These are phyloP conservation scores for Apostasia shenzhenica DNA, from an alignment of 106 monocot species.

Conservation along the genomic window DNA sequence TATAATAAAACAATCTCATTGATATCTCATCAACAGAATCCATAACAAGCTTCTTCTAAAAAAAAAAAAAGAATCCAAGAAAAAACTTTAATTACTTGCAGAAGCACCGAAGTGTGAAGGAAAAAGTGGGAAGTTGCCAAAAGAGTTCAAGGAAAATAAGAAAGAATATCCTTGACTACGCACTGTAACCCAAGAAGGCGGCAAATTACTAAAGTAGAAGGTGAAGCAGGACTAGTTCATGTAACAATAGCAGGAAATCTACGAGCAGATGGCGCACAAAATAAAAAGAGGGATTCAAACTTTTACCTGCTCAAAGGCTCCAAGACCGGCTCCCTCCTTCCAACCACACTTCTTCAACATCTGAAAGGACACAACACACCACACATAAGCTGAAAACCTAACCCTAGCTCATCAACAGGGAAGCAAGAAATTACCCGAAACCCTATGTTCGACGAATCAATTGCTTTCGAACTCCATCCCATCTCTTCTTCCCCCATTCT, in stretches of 20 bases:
- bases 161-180: not conserved
- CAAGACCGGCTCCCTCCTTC: slow-evolving; percentile 93
- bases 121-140: not conserved
- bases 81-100: too few species aligned
- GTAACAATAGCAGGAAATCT: not conserved
- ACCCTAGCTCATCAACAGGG: not conserved
- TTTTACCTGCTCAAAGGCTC: slow-evolving; percentile 80
- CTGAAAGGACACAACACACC: slow-evolving; percentile 24
- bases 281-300: not conserved
- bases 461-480: slow-evolving; percentile 34
- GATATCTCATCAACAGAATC: too few species aligned
- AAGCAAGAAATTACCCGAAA: slow-evolving; percentile 51
- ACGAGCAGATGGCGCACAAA: not conserved
- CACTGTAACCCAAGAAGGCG: not conserved
- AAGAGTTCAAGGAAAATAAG: not conserved
- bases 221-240: not conserved
- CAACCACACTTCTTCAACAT: slow-evolving; percentile 89
- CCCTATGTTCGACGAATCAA: slow-evolving; percentile 85
- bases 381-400: slow-evolving; percentile 11
- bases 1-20: too few species aligned
- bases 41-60: too few species aligned
- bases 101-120: not conserved
- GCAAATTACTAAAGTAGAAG: not conserved
- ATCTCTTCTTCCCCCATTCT: slow-evolving; percentile 17
- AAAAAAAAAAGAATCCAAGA: too few species aligned